Percentiles rank a stretch among this genome's conserved stretches.
Conservation (phyloP, 179 eudicot genomes). For the Nepenthes alata region DNA sequence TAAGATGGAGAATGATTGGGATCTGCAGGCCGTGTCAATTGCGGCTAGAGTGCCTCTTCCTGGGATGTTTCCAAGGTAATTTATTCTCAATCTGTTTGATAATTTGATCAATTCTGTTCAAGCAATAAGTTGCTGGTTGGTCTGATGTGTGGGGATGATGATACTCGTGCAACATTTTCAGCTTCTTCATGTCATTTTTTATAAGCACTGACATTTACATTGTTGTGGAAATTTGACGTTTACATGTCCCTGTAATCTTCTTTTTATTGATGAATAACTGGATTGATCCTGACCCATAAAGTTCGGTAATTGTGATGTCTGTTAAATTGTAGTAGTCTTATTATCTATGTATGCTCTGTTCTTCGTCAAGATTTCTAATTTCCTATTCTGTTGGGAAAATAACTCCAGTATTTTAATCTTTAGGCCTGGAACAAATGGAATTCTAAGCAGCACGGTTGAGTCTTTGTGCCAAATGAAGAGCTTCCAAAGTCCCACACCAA, state of each 20-base stretch:
- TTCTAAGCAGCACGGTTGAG: slow-evolving; percentile 41
- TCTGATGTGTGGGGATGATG: not conserved
- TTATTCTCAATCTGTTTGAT: not conserved
- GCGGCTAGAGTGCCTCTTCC: slow-evolving; percentile 55
- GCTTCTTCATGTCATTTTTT: too few species aligned
- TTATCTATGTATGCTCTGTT: too few species aligned
- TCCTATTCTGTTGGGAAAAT: not conserved
- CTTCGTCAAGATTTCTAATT: too few species aligned
- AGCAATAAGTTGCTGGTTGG: not conserved
- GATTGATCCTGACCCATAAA: too few species aligned
- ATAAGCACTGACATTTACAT: too few species aligned
- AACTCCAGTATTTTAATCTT: not conserved
- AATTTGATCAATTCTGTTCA: not conserved
- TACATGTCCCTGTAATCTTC: too few species aligned
- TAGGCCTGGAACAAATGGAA: slow-evolving; percentile 50
- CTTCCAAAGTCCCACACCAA: slow-evolving; percentile 20
- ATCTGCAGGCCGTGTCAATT: slow-evolving; percentile 68
- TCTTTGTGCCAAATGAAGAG: slow-evolving; percentile 42
- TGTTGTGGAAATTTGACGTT: too few species aligned
- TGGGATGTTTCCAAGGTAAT: slow-evolving; percentile 67
- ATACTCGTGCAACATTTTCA: too few species aligned
- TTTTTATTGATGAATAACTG: too few species aligned
- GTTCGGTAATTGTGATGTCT: too few species aligned
- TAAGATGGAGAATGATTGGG: slow-evolving; percentile 72
- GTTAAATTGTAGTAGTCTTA: too few species aligned